Evolutionary conservation across 352 stramenopile genomes (phyloP), one percentile per base, ranked within the genome.

Genomic region (Pythium volutum): DNA sequence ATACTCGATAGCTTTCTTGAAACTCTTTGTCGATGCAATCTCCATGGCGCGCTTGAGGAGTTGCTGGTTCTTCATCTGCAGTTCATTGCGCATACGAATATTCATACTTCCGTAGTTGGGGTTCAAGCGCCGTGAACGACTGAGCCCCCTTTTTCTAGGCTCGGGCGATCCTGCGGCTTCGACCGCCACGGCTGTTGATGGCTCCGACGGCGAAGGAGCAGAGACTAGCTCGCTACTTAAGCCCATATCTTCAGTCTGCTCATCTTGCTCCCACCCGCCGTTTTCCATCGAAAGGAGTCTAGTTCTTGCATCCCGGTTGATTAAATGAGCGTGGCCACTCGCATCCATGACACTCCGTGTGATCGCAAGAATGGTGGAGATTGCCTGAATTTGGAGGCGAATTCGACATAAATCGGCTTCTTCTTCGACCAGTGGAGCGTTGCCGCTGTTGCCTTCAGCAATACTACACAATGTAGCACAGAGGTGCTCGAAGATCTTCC

Each of bases 401-500:
- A 80, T 31, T 10, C 70, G 57, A 45, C 42, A 58, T 33, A 73
- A 62, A 25, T 84, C 72, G 5, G 27, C 23, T n/a, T 82, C 71
- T 22, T 81, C 70, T 18, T 83, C 80, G 23, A 58, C 55, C 49
- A 53, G 66, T 3, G 59, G 29, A 3, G 62, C 48, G 26, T 69
- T 71, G 18, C 54, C 51, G 12, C 58, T 71, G 6, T 64, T 81
- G 9, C 81, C 77, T 65, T 95, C 86, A 14, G 82, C 79, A 33
- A 93, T 91, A 14, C 71, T 86, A 31, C 86, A 91, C 26, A 95
- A 52, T 0, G 79, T 78, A 0, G 74, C 83, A 49, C 79, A 93
- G 33, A 93, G 76, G 33, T 91, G 86, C 62, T 95, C 86, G 47
- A 93, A 93, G 29, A 93, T 93, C 49, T 93, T 95, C 86, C 86